These are phyloP conservation scores for Myriosclerotinia scirpicola DNA, from an alignment of 2,329 filamentous ascomycete species.

Conservation along the genomic window DNA sequence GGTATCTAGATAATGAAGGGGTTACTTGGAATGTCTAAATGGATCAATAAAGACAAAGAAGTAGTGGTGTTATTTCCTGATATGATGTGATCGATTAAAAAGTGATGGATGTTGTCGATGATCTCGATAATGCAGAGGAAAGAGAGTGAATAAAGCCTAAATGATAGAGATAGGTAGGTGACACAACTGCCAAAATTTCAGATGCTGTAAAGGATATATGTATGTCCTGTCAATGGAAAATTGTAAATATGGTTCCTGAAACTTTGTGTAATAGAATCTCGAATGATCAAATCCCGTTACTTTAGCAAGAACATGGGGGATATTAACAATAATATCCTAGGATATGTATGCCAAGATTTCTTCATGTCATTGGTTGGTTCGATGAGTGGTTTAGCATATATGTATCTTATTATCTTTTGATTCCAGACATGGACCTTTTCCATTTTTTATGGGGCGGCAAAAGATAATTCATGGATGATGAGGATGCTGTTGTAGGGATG, in stretches of 20 bases:
- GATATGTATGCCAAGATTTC: conserved; percentile 17
- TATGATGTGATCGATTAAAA: neutral
- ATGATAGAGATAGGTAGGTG: neutral
- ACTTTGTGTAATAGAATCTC: conserved; percentile 19
- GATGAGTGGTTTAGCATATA: conserved; percentile 6
- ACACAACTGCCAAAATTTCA: neutral
- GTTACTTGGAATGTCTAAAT: conserved; percentile 2
- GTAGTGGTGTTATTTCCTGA: neutral
- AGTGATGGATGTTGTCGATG: neutral
- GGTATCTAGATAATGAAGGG: neutral
- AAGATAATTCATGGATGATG: conserved; percentile 1
- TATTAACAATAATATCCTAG: neutral
- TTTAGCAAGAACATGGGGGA: conserved; percentile 16
- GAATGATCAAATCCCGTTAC: conserved; percentile 3
- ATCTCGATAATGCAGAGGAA: neutral
- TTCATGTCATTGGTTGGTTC: conserved; percentile 1
- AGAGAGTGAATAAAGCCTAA: conserved; percentile 3
- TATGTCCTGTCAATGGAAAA: neutral
- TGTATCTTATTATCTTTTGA: neutral
- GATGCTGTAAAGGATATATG: conserved; percentile 7
- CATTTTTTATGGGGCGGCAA: conserved; percentile 9
- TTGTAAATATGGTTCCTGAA: conserved; percentile 4
- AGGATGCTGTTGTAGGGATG: conserved; percentile 11
- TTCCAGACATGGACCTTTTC: conserved; percentile 10
- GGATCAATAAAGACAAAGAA: neutral